Conservation (phyloP, 2,329 filamentous ascomycete species). For the Periglandula ipomoeae region DNA sequence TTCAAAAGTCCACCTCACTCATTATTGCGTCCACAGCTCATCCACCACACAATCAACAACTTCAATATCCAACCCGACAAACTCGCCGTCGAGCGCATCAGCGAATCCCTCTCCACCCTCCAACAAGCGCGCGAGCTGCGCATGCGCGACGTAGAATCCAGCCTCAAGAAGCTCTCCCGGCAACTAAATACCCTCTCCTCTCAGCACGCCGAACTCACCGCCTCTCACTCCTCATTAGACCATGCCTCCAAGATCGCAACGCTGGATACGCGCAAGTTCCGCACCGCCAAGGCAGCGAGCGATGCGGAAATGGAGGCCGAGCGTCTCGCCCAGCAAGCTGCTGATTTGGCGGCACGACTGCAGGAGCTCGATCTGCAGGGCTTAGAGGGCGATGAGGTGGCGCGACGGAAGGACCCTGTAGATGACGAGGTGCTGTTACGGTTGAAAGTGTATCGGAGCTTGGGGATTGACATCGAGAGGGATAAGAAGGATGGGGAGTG, state of each 20-base stretch:
- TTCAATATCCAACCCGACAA: conserved; percentile 94
- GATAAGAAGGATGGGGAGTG: conserved; percentile 70
- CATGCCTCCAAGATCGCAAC: conserved; percentile 79
- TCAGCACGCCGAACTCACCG: conserved; percentile 68
- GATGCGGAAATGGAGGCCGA: conserved; percentile 95
- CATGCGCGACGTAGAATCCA: conserved; percentile 57
- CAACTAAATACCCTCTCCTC: conserved; percentile 64
- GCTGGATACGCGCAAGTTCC: conserved; percentile 89
- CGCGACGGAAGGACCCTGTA: conserved; percentile 31
- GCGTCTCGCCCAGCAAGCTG: conserved; percentile 70
- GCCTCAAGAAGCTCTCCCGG: conserved; percentile 64
- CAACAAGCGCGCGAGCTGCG: conserved; percentile 74
- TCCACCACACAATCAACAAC: conserved; percentile 83
- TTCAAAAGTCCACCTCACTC: no score
- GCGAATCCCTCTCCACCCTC: conserved; percentile 75
- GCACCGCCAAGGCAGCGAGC: conserved; percentile 80
- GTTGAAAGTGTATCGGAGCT: conserved; percentile 80
- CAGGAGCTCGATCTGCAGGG: conserved; percentile 82
- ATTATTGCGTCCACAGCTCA: conserved; percentile 12
- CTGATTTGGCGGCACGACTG: conserved; percentile 63
- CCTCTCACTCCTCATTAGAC: conserved; percentile 64
- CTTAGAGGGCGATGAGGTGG: conserved; percentile 53
- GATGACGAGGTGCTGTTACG: conserved; percentile 63
- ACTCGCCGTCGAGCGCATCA: conserved; percentile 70
- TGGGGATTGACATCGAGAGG: conserved; percentile 81